Conservation (phyloP, 2,329 filamentous ascomycete species). For the Moelleriella libera region DNA sequence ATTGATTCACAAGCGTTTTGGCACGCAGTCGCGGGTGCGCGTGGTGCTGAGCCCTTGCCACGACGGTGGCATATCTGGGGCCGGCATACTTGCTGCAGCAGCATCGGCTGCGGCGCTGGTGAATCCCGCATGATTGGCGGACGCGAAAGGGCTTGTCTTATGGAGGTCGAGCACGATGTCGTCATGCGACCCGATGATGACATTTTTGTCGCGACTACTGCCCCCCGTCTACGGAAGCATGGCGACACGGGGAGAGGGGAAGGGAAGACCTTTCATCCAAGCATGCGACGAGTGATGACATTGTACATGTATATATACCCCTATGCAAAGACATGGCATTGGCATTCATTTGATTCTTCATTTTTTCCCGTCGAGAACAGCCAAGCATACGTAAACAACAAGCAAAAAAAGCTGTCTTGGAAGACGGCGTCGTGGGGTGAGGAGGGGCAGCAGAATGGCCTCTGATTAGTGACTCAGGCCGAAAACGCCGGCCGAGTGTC, state of each 20-base stretch:
- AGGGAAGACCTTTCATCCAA: neutral
- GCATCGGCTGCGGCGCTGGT: constrained; percentile 3
- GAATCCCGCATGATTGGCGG: neutral
- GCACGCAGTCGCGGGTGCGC: constrained; percentile 18
- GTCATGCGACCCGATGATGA: neutral
- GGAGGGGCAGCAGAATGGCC: too few species aligned
- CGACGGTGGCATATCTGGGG: constrained; percentile 47
- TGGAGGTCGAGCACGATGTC: neutral
- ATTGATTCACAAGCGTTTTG: constrained; percentile 22
- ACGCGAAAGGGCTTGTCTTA: too few species aligned
- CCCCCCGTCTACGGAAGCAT: too few species aligned
- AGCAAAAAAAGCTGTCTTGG: too few species aligned
- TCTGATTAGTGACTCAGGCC: too few species aligned
- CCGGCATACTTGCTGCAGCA: constrained; percentile 42
- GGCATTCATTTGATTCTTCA: neutral
- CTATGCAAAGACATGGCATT: neutral
- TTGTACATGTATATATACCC: neutral
- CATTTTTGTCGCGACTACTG: too few species aligned
- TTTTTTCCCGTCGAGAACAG: neutral
- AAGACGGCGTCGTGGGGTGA: too few species aligned
- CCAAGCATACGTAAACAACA: too few species aligned
- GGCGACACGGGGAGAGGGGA: too few species aligned
- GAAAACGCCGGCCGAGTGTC: too few species aligned
- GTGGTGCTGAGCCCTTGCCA: constrained; percentile 41
- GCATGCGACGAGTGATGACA: neutral